phyloP scores from a whole-genome alignment of 2,329 filamentous ascomycete genomes.

The Botrytis cinerea region DNA sequence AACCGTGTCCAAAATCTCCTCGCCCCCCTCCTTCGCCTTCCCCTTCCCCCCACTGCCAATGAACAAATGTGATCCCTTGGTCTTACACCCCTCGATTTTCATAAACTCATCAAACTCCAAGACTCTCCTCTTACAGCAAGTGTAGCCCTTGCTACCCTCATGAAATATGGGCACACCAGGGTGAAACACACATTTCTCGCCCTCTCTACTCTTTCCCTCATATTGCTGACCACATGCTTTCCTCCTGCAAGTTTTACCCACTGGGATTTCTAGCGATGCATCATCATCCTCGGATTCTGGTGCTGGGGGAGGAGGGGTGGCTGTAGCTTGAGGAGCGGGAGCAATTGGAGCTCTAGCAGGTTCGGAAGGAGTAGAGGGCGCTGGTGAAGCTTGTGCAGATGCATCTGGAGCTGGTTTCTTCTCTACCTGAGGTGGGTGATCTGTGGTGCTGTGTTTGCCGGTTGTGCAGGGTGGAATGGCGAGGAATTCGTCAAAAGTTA shows the following conservation, averaged over 20 bases:
- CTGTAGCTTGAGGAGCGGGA: conserved; percentile 47
- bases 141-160: conserved; percentile 97
- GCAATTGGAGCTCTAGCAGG: conserved; percentile 43
- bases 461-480: conserved; percentile 87
- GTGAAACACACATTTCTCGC: conserved; percentile 83
- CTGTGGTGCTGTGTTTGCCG: conserved; percentile 88
- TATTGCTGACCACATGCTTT: conserved; percentile 72
- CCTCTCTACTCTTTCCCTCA: conserved; percentile 59
- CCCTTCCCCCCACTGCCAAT: conserved; percentile 75
- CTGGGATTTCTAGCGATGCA: conserved; percentile 68
- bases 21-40: conserved; percentile 58
- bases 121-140: conserved; percentile 92
- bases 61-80: conserved; percentile 80
- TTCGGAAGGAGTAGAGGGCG: conserved; percentile 38
- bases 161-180: conserved; percentile 92
- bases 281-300: conserved; percentile 90
- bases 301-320: conserved; percentile 57
- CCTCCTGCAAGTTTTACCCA: conserved; percentile 75
- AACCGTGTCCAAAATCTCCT: conserved; percentile 78
- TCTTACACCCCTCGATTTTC: conserved; percentile 89
- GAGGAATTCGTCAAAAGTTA: conserved; percentile 99
- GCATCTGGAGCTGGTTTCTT: conserved; percentile 51
- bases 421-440: conserved; percentile 63
- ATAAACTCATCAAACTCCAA: conserved; percentile 98
- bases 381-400: conserved; percentile 40